Evolutionary conservation across 2,329 filamentous ascomycete species (phyloP), one percentile per base, ranked within the genome.

Genomic region (Penicillium italicum): DNA sequence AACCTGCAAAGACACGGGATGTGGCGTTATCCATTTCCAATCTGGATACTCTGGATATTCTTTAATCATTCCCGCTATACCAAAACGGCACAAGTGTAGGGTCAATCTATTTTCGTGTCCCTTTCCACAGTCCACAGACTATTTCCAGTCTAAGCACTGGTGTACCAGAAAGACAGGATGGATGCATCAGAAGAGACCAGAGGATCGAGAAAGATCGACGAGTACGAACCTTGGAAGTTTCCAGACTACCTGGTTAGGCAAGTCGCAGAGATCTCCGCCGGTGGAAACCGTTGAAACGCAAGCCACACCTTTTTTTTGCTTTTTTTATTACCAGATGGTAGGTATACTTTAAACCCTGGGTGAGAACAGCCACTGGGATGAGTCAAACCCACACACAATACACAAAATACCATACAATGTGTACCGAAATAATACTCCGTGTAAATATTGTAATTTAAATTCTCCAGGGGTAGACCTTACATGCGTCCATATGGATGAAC

Each of bases 261-360:
- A 55, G 55, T 55, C 56, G 61, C 61, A 59, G 55, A 48, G 28
- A 48, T 53, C 57, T 56, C 55, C 59, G 61, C 57, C 44, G 50
- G 60, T 65, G 62, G 62, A 63, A 65, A 63, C 63, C 63, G 63
- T 65, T 65, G 58, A 60, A 60, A 55, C 57, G 50, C 55, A 62
- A 58, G 62, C 63, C 62, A 64, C 62, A 64, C 60, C 58, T 60
- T 62, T 60, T 63, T 62, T 62, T 46, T 52, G 41, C 40, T 38
- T 54, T 38, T 54, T 60, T 49, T 28, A 33, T 37, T 38, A 33
- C 48, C 54, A 47, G 47, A 58, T 48, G 46, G 42, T 51, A 53
- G 46, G 42, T 51, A 53, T 47, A 36, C 55, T 26, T 36, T 30
- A 31, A 26, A 24, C 22, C 9, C 8, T 41, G 38, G 20, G 38